Conservation (phyloP, 768 basidiomycete genomes). For the Clitopilus hobsonii region DNA sequence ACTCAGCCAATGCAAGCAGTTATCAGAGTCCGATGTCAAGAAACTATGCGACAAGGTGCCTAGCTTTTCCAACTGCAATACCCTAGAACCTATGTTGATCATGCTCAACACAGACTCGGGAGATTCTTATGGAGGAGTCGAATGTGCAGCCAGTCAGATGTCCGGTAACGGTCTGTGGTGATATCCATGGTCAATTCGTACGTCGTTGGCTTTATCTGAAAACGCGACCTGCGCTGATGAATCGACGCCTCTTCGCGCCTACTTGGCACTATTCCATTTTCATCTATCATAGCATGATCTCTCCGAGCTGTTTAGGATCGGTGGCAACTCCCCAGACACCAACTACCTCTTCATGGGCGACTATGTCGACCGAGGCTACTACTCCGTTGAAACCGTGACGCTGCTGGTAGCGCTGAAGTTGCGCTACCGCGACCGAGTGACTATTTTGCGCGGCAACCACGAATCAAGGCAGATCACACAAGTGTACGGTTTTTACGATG, state of each 20-base stretch:
- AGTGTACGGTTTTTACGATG: conserved; percentile 99
- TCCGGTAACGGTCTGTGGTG: conserved; percentile 98
- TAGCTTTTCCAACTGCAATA: conserved; percentile 8
- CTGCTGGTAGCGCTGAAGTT: conserved; percentile 95
- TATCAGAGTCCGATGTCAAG: conserved; percentile 94
- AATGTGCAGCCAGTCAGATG: conserved; percentile 98
- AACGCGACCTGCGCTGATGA: conserved; percentile 2
- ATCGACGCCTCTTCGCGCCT: conserved; percentile 10
- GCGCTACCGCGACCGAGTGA: conserved; percentile 96
- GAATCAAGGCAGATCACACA: conserved; percentile 99
- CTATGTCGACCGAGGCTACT: conserved; percentile 99
- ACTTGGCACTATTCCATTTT: conserved; percentile 3
- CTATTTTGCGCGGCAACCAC: conserved; percentile 97
- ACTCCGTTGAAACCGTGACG: conserved; percentile 98
- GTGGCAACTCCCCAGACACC: conserved; percentile 97
- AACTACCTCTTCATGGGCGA: conserved; percentile 99
- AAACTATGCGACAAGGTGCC: conserved; percentile 96
- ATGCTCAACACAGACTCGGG: conserved; percentile 67
- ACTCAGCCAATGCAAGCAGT: conserved; percentile 94
- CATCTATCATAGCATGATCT: conserved; percentile 79
- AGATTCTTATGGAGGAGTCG: conserved; percentile 98
- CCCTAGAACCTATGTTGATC: conserved; percentile 12
- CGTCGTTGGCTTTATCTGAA: conserved; percentile 34
- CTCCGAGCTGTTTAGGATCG: conserved; percentile 97
- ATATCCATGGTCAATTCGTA: conserved; percentile 99